Conservation (phyloP, 805 yeast species). For the Candida lessepsii region DNA sequence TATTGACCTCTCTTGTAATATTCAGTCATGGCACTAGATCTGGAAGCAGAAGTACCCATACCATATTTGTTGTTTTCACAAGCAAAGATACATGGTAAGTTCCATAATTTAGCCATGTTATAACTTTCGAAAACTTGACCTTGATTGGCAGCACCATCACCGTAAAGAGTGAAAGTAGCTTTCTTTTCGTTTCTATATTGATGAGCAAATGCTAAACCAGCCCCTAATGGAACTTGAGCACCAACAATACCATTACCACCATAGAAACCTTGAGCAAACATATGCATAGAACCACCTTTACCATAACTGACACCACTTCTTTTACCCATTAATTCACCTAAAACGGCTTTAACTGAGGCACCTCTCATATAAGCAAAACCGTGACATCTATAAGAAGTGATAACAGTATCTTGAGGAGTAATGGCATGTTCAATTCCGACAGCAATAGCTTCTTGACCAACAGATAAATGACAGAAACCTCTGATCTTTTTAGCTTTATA, state of each 20-base stretch:
- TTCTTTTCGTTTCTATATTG: conserved; percentile 78
- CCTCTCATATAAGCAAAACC: conserved; percentile 98
- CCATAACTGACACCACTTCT: conserved; percentile 94
- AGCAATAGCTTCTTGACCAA: conserved; percentile 98
- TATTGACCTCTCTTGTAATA: conserved; percentile 99
- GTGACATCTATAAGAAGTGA: conserved; percentile 98
- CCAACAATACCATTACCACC: conserved; percentile 99
- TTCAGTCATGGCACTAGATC: conserved; percentile 95
- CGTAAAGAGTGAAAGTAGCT: conserved; percentile 87
- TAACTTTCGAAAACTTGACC: conserved; percentile 98
- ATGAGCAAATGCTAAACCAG: conserved; percentile 98
- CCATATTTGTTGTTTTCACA: conserved; percentile 99
- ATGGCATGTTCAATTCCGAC: conserved; percentile 97
- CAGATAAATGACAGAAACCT: conserved; percentile 98
- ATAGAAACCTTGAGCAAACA: conserved; percentile 92
- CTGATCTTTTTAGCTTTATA: conserved; percentile 98
- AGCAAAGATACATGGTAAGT: conserved; percentile 89
- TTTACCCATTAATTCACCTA: conserved; percentile 97
- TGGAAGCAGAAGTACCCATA: conserved; percentile 98
- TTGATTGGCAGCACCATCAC: conserved; percentile 99
- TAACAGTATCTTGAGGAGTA: conserved; percentile 78
- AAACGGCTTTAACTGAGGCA: conserved; percentile 80
- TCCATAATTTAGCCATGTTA: conserved; percentile 99
- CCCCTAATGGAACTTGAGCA: conserved; percentile 98
- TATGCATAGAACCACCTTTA: conserved; percentile 99